Conservation (phyloP, 768 basidiomycete species). For the Tylopilus subfusipes region DNA sequence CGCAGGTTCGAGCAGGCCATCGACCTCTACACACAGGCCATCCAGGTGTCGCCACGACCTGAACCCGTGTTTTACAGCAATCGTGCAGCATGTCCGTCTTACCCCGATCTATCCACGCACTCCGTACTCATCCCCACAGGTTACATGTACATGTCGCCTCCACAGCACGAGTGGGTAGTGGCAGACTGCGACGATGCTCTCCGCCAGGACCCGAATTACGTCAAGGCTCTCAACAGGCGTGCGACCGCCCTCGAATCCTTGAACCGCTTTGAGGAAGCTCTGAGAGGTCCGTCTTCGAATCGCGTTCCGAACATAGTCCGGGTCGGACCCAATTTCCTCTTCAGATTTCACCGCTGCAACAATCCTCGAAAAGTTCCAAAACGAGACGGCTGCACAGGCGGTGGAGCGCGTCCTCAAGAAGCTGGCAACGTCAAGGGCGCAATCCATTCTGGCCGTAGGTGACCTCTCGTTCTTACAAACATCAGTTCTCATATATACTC, state of each 20-base stretch:
- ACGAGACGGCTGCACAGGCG: slow-evolving; percentile 67
- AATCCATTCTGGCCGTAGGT: slow-evolving; percentile 66
- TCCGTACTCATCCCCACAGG: slow-evolving; percentile 41
- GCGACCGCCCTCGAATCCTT: slow-evolving; percentile 82
- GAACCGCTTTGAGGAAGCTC: slow-evolving; percentile 66
- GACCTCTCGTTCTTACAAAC: neutral
- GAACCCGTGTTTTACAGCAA: slow-evolving; percentile 97
- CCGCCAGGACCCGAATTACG: slow-evolving; percentile 74
- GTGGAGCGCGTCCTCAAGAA: slow-evolving; percentile 94
- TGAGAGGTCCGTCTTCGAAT: slow-evolving; percentile 58
- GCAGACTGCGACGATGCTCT: slow-evolving; percentile 89
- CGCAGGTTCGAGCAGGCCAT: slow-evolving; percentile 59
- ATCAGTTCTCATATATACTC: neutral
- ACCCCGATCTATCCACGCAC: too few relatives aligned
- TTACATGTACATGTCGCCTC: slow-evolving; percentile 88
- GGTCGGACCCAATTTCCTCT: neutral
- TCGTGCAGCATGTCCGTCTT: slow-evolving; percentile 82
- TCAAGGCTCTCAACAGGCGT: slow-evolving; percentile 89
- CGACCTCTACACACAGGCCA: slow-evolving; percentile 70
- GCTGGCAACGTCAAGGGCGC: slow-evolving; percentile 67
- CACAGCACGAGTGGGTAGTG: slow-evolving; percentile 78
- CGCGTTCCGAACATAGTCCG: neutral
- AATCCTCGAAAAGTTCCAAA: slow-evolving; percentile 90
- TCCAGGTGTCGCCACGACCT: slow-evolving; percentile 67
- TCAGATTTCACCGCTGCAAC: slow-evolving; percentile 95